These are phyloP conservation scores for Candida pseudoviswanathii DNA, from an alignment of 1,139 yeast genomes.

Conservation along the genomic window DNA sequence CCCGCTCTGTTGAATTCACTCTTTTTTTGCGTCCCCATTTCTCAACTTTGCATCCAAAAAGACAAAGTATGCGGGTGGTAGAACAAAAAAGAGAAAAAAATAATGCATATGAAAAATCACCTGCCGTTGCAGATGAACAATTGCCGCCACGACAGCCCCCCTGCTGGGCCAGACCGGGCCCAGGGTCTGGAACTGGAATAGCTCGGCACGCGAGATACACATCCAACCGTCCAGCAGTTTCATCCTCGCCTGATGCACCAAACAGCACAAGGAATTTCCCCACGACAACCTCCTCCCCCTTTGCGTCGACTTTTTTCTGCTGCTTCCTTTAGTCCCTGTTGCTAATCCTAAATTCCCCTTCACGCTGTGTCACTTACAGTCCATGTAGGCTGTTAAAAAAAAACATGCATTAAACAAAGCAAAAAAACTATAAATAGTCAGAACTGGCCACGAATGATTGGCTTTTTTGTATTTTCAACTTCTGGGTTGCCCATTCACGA, in stretches of 20 bases:
- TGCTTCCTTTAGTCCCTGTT: too few species aligned
- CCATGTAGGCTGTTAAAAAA: too few species aligned
- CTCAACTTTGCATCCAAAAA: slow-evolving; percentile 2
- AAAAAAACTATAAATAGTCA: slow-evolving; percentile 2
- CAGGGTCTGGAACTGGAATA: too few species aligned
- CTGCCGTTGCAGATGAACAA: too few species aligned
- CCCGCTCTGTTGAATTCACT: not conserved
- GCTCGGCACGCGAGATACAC: not conserved
- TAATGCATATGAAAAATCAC: slow-evolving; percentile 2
- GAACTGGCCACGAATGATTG: not conserved
- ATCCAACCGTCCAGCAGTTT: not conserved
- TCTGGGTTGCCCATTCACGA: not conserved
- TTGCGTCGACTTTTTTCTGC: too few species aligned
- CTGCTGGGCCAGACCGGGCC: too few species aligned
- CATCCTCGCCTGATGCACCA: too few species aligned
- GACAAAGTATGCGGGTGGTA: not conserved
- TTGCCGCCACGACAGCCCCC: too few species aligned
- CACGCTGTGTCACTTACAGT: too few species aligned
- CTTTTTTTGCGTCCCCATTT: not conserved
- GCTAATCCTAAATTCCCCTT: too few species aligned
- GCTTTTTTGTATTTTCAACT: not conserved
- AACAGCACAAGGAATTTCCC: not conserved
- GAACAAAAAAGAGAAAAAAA: not conserved
- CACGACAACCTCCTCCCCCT: not conserved
- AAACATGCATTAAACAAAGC: not conserved